These are phyloP conservation scores for Mortierella antarctica DNA, from an alignment of 192 early-diverging fungal genomes.

Conservation along the genomic window DNA sequence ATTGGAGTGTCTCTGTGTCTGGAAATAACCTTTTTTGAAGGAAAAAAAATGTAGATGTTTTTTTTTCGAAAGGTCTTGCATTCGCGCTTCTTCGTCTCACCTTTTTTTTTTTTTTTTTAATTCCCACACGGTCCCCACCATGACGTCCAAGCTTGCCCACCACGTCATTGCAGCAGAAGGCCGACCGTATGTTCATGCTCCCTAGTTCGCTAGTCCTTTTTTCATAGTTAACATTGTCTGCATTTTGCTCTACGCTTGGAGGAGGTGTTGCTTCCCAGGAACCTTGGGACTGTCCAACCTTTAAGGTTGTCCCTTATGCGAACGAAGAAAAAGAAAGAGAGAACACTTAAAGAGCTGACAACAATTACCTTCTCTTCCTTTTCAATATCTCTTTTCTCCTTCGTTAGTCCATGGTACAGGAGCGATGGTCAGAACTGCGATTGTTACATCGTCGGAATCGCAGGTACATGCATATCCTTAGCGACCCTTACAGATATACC, in stretches of 20 bases:
- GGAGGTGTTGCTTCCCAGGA: background rate
- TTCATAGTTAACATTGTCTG: background rate
- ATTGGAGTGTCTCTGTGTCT: background rate
- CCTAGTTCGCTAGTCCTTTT: background rate
- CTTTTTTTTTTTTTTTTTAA: conserved; percentile 10
- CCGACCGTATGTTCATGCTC: conserved; percentile 38
- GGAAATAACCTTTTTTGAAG: background rate
- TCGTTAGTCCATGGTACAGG: conserved; percentile 60
- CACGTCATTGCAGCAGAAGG: conserved; percentile 49
- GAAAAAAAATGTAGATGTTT: background rate
- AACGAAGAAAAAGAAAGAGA: background rate
- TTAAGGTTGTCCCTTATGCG: conserved; percentile 10
- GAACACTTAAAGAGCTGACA: background rate
- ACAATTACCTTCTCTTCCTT: background rate
- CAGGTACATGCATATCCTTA: conserved; percentile 55
- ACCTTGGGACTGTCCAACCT: background rate
- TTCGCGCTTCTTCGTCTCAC: background rate
- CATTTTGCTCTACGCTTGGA: background rate
- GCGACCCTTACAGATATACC: background rate
- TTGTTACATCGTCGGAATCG: conserved; percentile 79
- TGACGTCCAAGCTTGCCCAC: conserved; percentile 26
- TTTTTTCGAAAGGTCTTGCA: background rate
- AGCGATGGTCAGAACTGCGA: conserved; percentile 70
- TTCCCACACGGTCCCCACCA: background rate
- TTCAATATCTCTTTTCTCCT: background rate